These are phyloP conservation scores for Strobilomyces echinocephalus DNA, from an alignment of 768 basidiomycete genomes.

Conservation along the genomic window DNA sequence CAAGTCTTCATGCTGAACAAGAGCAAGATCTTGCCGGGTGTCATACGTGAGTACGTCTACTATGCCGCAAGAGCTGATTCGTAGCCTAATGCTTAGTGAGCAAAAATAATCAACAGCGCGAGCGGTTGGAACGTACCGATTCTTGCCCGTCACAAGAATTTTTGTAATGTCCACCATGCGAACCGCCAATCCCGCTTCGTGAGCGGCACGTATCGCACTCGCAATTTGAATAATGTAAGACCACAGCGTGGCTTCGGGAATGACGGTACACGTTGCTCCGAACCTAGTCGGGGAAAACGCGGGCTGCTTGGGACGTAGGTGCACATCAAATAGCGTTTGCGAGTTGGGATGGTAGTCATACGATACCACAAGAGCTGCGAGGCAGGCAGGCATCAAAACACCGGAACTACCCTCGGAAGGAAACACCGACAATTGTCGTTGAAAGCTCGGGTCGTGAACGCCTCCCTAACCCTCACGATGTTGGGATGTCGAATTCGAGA, in stretches of 20 bases:
- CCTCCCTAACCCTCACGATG: conserved; percentile 79
- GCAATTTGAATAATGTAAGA: conserved; percentile 89
- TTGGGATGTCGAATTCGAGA: conserved; percentile 77
- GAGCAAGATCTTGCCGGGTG: conserved; percentile 50
- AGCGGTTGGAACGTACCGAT: conserved; percentile 48
- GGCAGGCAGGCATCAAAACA: conserved; percentile 8
- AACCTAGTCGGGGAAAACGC: conserved; percentile 34
- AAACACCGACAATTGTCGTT: conserved; percentile 75
- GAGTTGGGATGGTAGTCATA: conserved; percentile 87
- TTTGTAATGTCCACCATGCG: conserved; percentile 83
- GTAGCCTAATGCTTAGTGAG: conserved; percentile 46
- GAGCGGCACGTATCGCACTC: conserved; percentile 80
- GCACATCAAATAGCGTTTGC: conserved; percentile 73
- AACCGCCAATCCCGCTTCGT: conserved; percentile 75
- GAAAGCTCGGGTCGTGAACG: conserved; percentile 92
- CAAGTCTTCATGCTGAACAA: conserved; percentile 85
- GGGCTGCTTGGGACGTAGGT: conserved; percentile 57
- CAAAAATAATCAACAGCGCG: neutral
- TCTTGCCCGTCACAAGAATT: conserved; percentile 83
- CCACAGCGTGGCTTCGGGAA: conserved; percentile 87
- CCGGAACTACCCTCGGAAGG: neutral
- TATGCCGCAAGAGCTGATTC: conserved; percentile 83
- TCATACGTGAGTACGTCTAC: conserved; percentile 83
- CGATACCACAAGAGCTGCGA: conserved; percentile 79
- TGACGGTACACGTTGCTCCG: conserved; percentile 19